Base-by-base conservation (phyloP, 306 rosid genomes). In the Urtica urens region DNA sequence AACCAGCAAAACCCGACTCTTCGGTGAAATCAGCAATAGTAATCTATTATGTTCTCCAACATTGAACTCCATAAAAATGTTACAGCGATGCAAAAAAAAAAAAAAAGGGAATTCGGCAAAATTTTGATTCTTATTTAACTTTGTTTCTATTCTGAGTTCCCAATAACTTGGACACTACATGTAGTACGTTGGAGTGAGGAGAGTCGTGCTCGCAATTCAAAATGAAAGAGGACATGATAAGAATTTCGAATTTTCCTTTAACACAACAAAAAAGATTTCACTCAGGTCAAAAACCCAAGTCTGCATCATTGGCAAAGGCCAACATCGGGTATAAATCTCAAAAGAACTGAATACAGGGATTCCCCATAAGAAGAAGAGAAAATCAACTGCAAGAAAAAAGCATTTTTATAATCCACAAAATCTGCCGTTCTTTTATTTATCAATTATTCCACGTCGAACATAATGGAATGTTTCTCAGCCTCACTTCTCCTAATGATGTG, bases 141-240 rank as follows among this genome's bases (percentile, higher is more conserved):
- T n/a, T n/a, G n/a, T n/a, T n/a, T n/a, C n/a, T n/a, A n/a, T n/a
- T n/a, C n/a, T n/a, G n/a, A n/a, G n/a, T n/a, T n/a, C n/a, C n/a
- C n/a, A n/a, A n/a, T n/a, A n/a, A n/a, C n/a, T n/a, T n/a, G n/a
- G n/a, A n/a, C n/a, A n/a, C n/a, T n/a, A n/a, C n/a, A n/a, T n/a
- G n/a, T n/a, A n/a, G n/a, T n/a, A n/a, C n/a, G n/a, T 47, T 93
- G 96, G 12, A 92, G 79, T 28, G 85, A 90, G 80, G 85, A 90
- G 92, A 90, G 85, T 58, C 95, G 95, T 24, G 97, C 84, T 72
- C 95, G 97, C 48, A 84, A 90, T 64, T 90, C 95, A 63, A 90
- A 90, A 80, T 80, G 53, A 64, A 45, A 24, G 39, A 3, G 14
- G 39, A 35, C 10, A 35, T 35, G 39, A 15, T 6, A 35, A 35